Conservation (phyloP, 768 basidiomycete genomes). For the Saitozyma sp. region DNA sequence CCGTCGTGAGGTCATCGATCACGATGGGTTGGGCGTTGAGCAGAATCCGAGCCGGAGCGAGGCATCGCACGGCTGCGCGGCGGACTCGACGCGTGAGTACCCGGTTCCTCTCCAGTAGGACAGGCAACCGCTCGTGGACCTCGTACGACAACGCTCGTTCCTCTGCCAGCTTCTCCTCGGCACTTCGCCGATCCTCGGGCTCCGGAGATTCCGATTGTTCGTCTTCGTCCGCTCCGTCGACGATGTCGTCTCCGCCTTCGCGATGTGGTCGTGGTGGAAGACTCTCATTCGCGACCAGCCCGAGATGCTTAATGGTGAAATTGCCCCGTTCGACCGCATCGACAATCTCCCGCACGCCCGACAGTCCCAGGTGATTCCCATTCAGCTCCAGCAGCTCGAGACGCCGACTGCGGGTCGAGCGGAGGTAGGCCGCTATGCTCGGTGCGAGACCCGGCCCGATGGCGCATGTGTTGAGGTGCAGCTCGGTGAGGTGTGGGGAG, state of each 20-base stretch:
- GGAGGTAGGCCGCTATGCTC: constrained; percentile 19
- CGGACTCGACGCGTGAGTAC: constrained; percentile 24
- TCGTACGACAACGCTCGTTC: constrained; percentile 14
- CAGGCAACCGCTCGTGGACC: constrained; percentile 23
- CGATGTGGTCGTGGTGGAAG: not conserved
- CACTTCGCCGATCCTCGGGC: not conserved
- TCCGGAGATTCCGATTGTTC: constrained; percentile 11
- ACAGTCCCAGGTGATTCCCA: constrained; percentile 33
- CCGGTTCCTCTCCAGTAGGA: constrained; percentile 30
- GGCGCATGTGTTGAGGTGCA: constrained; percentile 36
- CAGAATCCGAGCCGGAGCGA: constrained; percentile 29
- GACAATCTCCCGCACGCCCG: constrained; percentile 24
- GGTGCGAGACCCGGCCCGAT: constrained; percentile 6
- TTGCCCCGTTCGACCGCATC: constrained; percentile 30
- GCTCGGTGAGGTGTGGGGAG: constrained; percentile 21
- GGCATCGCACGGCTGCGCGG: constrained; percentile 16
- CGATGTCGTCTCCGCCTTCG: not conserved
- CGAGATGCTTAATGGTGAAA: constrained; percentile 27
- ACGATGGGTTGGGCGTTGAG: constrained; percentile 20
- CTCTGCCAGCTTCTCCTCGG: not conserved
- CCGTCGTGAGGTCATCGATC: constrained; percentile 13
- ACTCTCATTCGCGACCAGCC: constrained; percentile 29
- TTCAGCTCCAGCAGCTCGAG: constrained; percentile 37
- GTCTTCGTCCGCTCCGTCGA: not conserved
- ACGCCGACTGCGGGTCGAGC: constrained; percentile 21